phyloP scores from a whole-genome alignment of 2,329 filamentous ascomycete species.

The Cladosporium phlei region DNA sequence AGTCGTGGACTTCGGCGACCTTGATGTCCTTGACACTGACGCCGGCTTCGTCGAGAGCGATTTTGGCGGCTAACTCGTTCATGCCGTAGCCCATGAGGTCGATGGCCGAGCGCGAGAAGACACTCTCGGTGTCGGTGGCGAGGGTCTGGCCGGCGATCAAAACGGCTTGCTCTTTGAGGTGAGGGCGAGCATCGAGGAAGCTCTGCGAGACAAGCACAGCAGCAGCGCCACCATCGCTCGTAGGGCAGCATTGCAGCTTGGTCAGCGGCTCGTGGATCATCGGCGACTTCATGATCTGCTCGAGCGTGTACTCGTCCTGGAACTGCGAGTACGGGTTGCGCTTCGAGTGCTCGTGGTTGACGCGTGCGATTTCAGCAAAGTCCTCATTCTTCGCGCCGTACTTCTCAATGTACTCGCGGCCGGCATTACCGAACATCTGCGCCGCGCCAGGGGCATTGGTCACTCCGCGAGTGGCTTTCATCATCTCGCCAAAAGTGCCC shows the following conservation, averaged over 20 bases:
- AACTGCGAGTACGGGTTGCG: conserved; percentile 98
- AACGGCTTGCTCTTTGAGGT: conserved; percentile 77
- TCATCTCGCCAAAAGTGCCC: conserved; percentile 68
- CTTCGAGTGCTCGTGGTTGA: conserved; percentile 89
- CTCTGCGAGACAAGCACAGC: conserved; percentile 82
- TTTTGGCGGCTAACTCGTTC: conserved; percentile 64
- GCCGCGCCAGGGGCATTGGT: conserved; percentile 80
- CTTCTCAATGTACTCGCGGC: conserved; percentile 92
- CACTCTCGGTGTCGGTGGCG: conserved; percentile 72
- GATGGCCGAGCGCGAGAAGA: conserved; percentile 77
- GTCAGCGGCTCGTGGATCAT: conserved; percentile 84
- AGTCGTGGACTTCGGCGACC: conserved; percentile 92
- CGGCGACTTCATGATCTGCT: conserved; percentile 70
- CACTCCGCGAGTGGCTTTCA: conserved; percentile 74
- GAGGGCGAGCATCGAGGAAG: conserved; percentile 79
- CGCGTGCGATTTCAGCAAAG: conserved; percentile 87
- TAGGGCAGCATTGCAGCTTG: conserved; percentile 98
- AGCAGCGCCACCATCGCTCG: conserved; percentile 85
- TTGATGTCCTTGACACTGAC: conserved; percentile 63
- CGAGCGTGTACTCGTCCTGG: conserved; percentile 80
- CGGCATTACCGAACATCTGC: conserved; percentile 94
- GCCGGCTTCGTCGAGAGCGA: conserved; percentile 70
- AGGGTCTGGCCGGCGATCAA: conserved; percentile 83
- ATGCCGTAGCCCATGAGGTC: conserved; percentile 88
- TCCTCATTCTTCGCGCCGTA: conserved; percentile 79